Evolutionary conservation across 805 yeast species (phyloP), one percentile per base, ranked within the genome.

Genomic region (Grigorovia jiainica): DNA sequence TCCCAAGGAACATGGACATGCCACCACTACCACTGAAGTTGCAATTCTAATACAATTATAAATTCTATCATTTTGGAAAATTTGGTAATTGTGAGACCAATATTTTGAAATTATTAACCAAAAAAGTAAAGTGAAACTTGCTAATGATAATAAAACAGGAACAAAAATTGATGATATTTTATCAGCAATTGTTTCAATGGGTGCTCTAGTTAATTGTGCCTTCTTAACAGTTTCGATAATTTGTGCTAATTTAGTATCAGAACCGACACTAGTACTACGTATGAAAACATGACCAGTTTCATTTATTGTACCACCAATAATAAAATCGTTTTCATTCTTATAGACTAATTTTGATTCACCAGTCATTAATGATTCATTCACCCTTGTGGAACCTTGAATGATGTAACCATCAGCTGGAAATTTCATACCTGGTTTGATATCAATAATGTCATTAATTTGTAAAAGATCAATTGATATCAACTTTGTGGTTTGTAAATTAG

Each of bases 1-100:
- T 3, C 98, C 99, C 19, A 92, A 65, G 0, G 98, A 97, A 71
- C 98, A 92, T 0, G 99, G 99, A 63, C 99, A 92, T 1, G 98
- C 98, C 39, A 92, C 97, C 9, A 92, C 96, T 48, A 94, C 76
- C 5, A 92, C 98, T 6, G 95, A 79, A 21, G 92, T 90, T 5
- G 95, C 81, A 36, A 89, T 72, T 53, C 83, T 79, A 43, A 94
- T 61, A 55, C 90, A 81, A 4, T 40, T 18, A 25, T 36, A 41
- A 2, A 41, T 15, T 21, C 44, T 32, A 36, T 32, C 36, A 27
- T 32, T 30, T 13, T 27, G 25, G 21, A 76, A 37, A 5, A 41
- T 20, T n/a, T 31, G 17, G 34, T 25, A 33, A 13, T 11, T 27
- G 11, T 34, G 16, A 8, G 10, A 10, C 16, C 30, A 19, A 10